Evolutionary conservation across 2,329 filamentous ascomycete genomes (phyloP), one percentile per base, ranked within the genome.

Genomic region (Chaetomiaceae sp.): DNA sequence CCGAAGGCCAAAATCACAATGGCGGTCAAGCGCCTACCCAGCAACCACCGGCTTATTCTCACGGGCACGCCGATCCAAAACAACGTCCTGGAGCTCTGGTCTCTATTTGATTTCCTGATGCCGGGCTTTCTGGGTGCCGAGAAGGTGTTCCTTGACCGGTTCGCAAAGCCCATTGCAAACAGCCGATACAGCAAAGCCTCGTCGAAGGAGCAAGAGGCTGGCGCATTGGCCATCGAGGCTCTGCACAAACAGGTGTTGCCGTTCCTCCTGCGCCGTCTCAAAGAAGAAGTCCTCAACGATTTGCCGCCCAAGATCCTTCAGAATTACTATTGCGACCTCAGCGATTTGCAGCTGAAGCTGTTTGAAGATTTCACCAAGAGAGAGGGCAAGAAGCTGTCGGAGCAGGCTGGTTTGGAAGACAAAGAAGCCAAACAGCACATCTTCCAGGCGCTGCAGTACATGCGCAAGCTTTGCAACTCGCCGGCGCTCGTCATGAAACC

Each of bases 381-480:
- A 61, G 92, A 99, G 68, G 86, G 90, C 65, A 95, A 90, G 71
- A 87, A 89, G 58, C 80, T 99, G 30, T 84, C 88, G 38, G 84
- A 90, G 27, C 90, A 95, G 66, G 90, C 92, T 11, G 85, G 87
- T 13, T 85, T 84, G 25, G 85, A 87, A 25, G 92, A 96, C 66
- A 95, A 95, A 67, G 89, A 95, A 58, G 86, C 90, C 60, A 99
- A 99, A 70, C 89, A 95, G 68, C 94, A 99, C 69, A 99, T 99
- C 62, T 99, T 99, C 86, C 92, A 97, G 69, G 94, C 95, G 4
- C 73, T 99, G 40, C 95, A 99, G 68, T 99, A 99, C 72, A 99
- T 99, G 95, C 90, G 95, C 56, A 97, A 97, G 73, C 82, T 99
- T 5, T 99, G 94, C 79, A 99, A 99, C 68, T 96, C 94, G 3